A percentile compares a stretch with the other conserved stretches of the same genome.
phyloP scores from a whole-genome alignment of 2,329 filamentous ascomycete species.

The Penicillium sp. region DNA sequence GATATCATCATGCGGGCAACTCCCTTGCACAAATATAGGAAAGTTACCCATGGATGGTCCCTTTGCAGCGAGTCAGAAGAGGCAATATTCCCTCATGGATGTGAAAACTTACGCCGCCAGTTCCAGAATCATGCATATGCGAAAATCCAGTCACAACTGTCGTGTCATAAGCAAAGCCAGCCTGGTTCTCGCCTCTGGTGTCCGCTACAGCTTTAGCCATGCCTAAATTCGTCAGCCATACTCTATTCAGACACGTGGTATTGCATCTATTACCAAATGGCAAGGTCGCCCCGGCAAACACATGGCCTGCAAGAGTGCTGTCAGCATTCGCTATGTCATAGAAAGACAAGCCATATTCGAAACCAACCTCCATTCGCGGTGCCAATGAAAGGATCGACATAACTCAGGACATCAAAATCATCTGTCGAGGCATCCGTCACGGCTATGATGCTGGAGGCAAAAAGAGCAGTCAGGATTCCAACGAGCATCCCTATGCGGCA shows the following conservation, averaged over 20 bases:
- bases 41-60: constrained; percentile 69
- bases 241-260: not conserved
- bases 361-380: constrained; percentile 50
- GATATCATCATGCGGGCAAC: constrained; percentile 61
- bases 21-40: constrained; percentile 65
- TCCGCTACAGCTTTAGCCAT: constrained; percentile 59
- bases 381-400: constrained; percentile 55
- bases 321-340: not conserved
- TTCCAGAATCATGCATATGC: constrained; percentile 55
- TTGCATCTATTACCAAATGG: constrained; percentile 46
- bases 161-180: constrained; percentile 56
- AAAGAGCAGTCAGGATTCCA: constrained; percentile 11
- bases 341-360: not conserved
- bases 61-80: constrained; percentile 13
- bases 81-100: not conserved
- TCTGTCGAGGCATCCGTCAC: not conserved
- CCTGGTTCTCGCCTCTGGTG: constrained; percentile 55
- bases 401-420: constrained; percentile 39
- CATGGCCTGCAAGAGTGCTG: constrained; percentile 46
- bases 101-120: constrained; percentile 43
- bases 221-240: constrained; percentile 28
- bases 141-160: constrained; percentile 53
- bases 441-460: constrained; percentile 9
- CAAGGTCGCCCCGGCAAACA: constrained; percentile 57
- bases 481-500: not conserved